Evolutionary conservation across 2,329 filamentous ascomycete species (phyloP).

Genomic region (Beauveria rudraprayagi): DNA sequence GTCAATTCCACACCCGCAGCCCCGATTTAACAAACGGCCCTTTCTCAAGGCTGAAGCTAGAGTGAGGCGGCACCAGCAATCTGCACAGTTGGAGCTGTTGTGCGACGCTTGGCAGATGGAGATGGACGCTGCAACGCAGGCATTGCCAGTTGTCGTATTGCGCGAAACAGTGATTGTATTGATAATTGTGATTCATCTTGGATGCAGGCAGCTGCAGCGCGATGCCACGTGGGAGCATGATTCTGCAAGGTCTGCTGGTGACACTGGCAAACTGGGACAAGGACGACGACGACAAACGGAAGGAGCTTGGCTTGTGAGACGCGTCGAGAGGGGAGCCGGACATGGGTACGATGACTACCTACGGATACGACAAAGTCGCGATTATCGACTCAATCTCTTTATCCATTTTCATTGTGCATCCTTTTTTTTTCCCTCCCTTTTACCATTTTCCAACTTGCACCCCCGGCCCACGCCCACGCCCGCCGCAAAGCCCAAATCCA

Average conservation of each 20-base stretch:
- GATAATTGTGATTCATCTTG: neutral
- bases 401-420: too few relatives aligned
- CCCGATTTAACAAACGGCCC: conserved; percentile 3
- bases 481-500: neutral
- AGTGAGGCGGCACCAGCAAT: neutral
- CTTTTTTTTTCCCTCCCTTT: neutral
- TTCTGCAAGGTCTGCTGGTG: neutral
- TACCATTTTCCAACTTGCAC: neutral
- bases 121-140: neutral
- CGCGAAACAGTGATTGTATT: neutral
- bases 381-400: too few relatives aligned
- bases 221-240: neutral
- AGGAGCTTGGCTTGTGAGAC: neutral
- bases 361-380: neutral
- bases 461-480: neutral
- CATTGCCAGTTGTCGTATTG: neutral
- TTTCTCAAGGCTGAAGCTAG: conserved; percentile 1
- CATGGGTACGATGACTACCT: neutral
- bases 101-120: neutral
- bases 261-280: neutral
- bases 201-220: neutral
- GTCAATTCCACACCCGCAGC: neutral
- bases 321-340: neutral
- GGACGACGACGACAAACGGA: neutral
- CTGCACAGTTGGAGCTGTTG: neutral